phyloP scores from a whole-genome alignment of 371 early-diverging fungal genomes.

The Mortierella sp. region DNA sequence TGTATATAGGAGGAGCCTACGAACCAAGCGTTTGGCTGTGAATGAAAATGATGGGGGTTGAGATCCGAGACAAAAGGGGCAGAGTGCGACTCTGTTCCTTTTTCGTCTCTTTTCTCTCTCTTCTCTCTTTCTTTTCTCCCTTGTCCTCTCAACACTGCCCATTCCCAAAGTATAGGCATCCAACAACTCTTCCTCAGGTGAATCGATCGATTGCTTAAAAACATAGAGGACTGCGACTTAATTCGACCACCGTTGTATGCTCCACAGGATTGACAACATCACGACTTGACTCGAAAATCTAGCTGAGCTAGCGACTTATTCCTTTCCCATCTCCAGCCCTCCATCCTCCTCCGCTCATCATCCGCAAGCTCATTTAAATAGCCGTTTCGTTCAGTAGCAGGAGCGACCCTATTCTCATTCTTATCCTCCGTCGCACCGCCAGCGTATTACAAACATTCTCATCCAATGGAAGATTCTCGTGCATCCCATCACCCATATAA shows the following conservation, averaged over 20 bases:
- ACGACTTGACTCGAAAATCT: slow-evolving; percentile 4
- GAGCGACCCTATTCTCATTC: too few relatives aligned
- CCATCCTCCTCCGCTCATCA: not conserved
- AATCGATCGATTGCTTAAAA: too few relatives aligned
- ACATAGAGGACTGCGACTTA: too few relatives aligned
- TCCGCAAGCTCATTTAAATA: not conserved
- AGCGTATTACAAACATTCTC: not conserved
- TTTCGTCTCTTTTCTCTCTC: not conserved
- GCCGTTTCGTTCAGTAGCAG: too few relatives aligned
- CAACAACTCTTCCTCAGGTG: too few relatives aligned
- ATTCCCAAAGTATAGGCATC: too few relatives aligned
- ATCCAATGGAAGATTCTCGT: slow-evolving; percentile 33
- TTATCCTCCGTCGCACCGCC: not conserved
- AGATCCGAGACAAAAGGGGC: too few relatives aligned
- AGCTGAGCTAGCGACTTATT: not conserved
- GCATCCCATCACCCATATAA: slow-evolving; percentile 14
- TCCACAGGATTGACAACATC: not conserved
- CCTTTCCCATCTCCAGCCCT: not conserved
- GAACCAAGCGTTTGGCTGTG: too few relatives aligned
- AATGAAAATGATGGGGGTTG: too few relatives aligned
- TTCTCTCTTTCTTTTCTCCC: not conserved
- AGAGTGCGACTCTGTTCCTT: too few relatives aligned
- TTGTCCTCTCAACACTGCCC: not conserved
- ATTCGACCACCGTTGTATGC: not conserved
- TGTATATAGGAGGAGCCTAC: too few relatives aligned